phyloP scores from a whole-genome alignment of 345 rosid genomes.

The Brassica nigra region DNA sequence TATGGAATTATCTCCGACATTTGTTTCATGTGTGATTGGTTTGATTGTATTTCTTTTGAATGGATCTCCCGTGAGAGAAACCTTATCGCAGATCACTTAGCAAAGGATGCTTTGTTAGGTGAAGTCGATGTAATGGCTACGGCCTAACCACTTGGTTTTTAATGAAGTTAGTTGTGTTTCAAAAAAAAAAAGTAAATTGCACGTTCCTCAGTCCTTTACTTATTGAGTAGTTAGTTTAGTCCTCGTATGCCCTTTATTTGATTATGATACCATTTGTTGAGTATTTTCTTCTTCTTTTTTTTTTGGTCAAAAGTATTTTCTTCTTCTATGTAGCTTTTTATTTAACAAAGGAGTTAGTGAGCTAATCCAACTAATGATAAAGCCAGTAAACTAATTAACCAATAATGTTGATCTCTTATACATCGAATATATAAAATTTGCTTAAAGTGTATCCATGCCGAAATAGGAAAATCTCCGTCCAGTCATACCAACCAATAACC shows the following conservation, averaged over 20 bases:
- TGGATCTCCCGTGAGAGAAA: too few relatives aligned
- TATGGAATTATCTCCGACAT: too few relatives aligned
- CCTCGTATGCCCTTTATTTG: neutral
- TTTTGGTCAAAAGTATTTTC: neutral
- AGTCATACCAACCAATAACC: neutral
- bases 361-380: constrained; percentile 3
- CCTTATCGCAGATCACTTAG: too few relatives aligned
- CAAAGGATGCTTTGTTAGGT: too few relatives aligned
- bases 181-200: too few relatives aligned
- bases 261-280: neutral
- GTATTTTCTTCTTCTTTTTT: neutral
- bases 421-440: neutral
- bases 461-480: neutral
- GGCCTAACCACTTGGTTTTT: too few relatives aligned
- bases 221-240: neutral
- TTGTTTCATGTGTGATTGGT: too few relatives aligned
- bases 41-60: too few relatives aligned
- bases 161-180: too few relatives aligned
- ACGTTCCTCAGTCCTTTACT: neutral
- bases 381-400: constrained; percentile 1
- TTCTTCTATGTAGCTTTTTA: neutral
- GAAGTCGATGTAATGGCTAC: too few relatives aligned
- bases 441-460: neutral
- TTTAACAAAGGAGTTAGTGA: neutral
- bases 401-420: neutral